Evolutionary conservation across 2,329 filamentous ascomycete genomes (phyloP), one percentile per base, ranked within the genome.

Genomic region (Calonectria multiphialidica): DNA sequence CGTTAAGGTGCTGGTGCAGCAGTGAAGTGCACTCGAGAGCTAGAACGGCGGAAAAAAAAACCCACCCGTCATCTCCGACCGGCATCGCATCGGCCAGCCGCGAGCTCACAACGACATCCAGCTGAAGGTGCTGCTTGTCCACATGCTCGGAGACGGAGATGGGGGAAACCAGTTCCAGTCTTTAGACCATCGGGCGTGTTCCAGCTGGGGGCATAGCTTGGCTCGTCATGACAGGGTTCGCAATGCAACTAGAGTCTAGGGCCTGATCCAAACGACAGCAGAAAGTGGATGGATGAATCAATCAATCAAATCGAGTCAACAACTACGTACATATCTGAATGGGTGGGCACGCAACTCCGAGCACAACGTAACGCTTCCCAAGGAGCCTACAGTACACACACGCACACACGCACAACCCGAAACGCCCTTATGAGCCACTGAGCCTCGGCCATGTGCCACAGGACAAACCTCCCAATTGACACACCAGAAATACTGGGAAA

Each of bases 21-120:
- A 61, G 72, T 70, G 72, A 45, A 44, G 57, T 61, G 44, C 62
- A 53, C 62, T 53, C 42, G 37, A 45, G 28, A 63, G 59, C 42
- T 55, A 23, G 55, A 61, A 61, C 21, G 21, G 25, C 21, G 16
- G 21, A 66, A 50, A 42, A 44, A 44, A 33, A 50, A 61, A 61
- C 53, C 74, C 77, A 77, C 71, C 57, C 75, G 72, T 78, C 76
- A 76, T 77, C 72, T 78, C 77, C 76, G 77, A 77, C 70, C 57
- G 71, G 68, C 68, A 78, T 73, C 70, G 73, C 68, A 57, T 68
- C 70, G 70, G 68, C 63, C 16, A 30, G 28, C 42, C 50, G 62
- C 47, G 13, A 35, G 33, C 53, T 37, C 53, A 37, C 33, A 21
- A 57, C 4, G 13, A 57, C 33, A 37, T 57, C 53, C 53, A 33